Conservation (phyloP, 1,284 basidiomycete genomes). For the Apiotrichum brassicae region DNA sequence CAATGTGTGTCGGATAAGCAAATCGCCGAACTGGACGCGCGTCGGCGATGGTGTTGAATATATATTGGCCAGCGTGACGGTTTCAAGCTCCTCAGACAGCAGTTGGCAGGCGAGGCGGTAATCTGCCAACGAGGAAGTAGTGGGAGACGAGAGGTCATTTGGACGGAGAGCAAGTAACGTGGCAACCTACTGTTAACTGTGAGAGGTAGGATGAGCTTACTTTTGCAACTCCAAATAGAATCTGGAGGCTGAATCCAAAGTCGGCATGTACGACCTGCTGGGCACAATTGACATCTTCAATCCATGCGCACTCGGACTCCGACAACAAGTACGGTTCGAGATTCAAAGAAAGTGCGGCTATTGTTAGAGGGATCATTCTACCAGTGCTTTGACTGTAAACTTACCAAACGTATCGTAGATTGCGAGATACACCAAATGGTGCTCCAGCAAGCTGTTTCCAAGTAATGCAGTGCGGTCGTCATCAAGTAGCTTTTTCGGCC, state of each 20-base stretch:
- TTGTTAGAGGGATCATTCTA: neutral
- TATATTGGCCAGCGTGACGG: constrained; percentile 8
- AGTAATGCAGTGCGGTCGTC: constrained; percentile 1
- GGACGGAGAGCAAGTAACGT: constrained; percentile 8
- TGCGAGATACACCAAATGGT: constrained; percentile 13
- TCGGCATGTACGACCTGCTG: constrained; percentile 15
- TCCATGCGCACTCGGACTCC: constrained; percentile 2
- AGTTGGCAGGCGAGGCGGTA: constrained; percentile 6
- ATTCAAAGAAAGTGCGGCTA: constrained; percentile 6
- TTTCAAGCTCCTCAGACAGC: constrained; percentile 14
- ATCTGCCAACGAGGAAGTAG: neutral
- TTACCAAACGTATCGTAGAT: constrained; percentile 13
- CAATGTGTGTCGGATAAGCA: constrained; percentile 11
- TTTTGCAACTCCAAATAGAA: constrained; percentile 4
- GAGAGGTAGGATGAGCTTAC: neutral
- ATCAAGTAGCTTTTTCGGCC: constrained; percentile 5
- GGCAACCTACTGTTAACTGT: constrained; percentile 4
- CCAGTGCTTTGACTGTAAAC: neutral
- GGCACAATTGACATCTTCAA: constrained; percentile 10
- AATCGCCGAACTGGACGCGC: constrained; percentile 15
- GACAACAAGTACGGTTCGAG: constrained; percentile 6
- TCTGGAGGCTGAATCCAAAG: constrained; percentile 12
- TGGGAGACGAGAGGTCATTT: neutral
- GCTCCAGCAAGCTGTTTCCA: constrained; percentile 8
- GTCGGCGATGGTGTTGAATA: constrained; percentile 12